These are phyloP conservation scores for Oryza nivara DNA, from an alignment of 176 grass and related monocot genomes.

Conservation along the genomic window DNA sequence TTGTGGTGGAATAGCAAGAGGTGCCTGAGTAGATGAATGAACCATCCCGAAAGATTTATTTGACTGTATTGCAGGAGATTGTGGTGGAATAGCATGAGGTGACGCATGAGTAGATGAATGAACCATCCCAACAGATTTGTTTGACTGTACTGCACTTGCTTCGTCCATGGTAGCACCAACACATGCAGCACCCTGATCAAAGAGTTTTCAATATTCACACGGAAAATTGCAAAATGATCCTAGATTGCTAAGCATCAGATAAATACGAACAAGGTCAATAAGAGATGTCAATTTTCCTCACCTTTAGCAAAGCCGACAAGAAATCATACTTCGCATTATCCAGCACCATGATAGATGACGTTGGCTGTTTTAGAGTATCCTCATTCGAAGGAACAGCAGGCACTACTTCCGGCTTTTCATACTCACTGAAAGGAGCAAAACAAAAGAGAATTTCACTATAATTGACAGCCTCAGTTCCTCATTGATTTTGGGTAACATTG, in stretches of 20 bases:
- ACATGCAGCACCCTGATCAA: conserved; percentile 43
- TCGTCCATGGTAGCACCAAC: conserved; percentile 32
- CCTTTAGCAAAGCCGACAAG: conserved; percentile 32
- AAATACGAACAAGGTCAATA: not conserved
- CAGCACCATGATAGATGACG: conserved; percentile 11
- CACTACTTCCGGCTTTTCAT: conserved; percentile 56
- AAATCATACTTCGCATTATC: conserved; percentile 37
- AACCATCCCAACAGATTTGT: conserved; percentile 29
- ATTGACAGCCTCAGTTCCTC: not conserved
- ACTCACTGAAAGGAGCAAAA: conserved; percentile 46
- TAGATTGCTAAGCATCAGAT: not conserved
- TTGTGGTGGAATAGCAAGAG: conserved; percentile 34
- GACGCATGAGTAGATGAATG: conserved; percentile 44
- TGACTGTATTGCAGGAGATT: conserved; percentile 7
- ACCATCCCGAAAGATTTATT: conserved; percentile 28
- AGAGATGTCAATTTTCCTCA: conserved; percentile 18
- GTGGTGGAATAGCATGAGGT: conserved; percentile 35
- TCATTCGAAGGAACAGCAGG: conserved; percentile 47
- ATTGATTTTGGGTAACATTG: not conserved
- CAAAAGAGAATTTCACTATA: conserved; percentile 22
- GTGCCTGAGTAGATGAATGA: conserved; percentile 43
- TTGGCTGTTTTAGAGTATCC: conserved; percentile 41
- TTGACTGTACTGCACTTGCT: conserved; percentile 15
- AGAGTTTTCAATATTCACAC: conserved; percentile 14
- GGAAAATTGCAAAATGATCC: not conserved